A percentile compares a stretch with the other conserved stretches of the same genome.
These are phyloP conservation scores for Paecilomyces sp. DNA, from an alignment of 2,329 filamentous ascomycete species.

Conservation along the genomic window DNA sequence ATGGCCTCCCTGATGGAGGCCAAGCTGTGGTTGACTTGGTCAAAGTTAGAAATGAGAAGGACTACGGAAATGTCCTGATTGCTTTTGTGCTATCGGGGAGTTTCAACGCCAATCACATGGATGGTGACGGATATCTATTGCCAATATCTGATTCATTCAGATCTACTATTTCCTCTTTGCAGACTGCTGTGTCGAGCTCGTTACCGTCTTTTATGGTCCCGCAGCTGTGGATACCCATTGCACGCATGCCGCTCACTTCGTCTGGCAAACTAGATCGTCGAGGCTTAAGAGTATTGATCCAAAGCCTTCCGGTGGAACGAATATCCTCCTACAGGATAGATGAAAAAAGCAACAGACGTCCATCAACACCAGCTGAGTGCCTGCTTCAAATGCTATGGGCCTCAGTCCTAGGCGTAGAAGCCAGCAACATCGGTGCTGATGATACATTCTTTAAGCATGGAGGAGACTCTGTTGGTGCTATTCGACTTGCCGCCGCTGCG, in stretches of 20 bases:
- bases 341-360: constrained; percentile 3
- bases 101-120: neutral
- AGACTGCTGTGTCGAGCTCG: constrained; percentile 13
- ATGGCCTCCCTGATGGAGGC: constrained; percentile 8
- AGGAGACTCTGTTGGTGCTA: constrained; percentile 16
- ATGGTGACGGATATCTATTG: constrained; percentile 1
- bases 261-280: constrained; percentile 27
- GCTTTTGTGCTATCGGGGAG: constrained; percentile 14
- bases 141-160: constrained; percentile 1
- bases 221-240: constrained; percentile 24
- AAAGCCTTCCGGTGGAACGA: constrained; percentile 3
- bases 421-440: constrained; percentile 8
- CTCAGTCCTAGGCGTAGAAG: constrained; percentile 4
- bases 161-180: constrained; percentile 4
- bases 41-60: neutral
- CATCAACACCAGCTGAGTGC: constrained; percentile 6
- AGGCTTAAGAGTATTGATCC: constrained; percentile 2
- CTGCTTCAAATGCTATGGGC: constrained; percentile 8
- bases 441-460: constrained; percentile 20
- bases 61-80: constrained; percentile 3
- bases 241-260: constrained; percentile 21
- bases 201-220: constrained; percentile 29
- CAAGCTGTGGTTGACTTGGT: constrained; percentile 13
- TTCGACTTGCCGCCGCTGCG: constrained; percentile 12
- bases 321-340: constrained; percentile 6